These are phyloP conservation scores for Codiaeum variegatum DNA, from an alignment of 441 rosid genomes.

Conservation along the genomic window DNA sequence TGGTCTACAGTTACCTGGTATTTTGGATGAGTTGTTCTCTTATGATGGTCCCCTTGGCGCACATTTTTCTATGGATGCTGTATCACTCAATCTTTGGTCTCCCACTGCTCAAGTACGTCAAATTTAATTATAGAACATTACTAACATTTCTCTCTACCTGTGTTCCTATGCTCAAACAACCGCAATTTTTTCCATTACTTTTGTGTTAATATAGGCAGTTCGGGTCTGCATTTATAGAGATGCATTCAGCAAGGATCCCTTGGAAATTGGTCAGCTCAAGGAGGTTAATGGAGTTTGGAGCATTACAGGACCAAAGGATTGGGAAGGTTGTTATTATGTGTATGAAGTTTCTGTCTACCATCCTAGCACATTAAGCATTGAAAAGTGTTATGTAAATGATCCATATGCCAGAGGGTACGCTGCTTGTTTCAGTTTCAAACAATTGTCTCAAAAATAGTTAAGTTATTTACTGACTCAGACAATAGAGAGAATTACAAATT, in stretches of 20 bases:
- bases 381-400: slow-evolving; percentile 86
- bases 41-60: slow-evolving; percentile 91
- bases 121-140: slow-evolving; percentile 4
- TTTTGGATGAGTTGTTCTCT: slow-evolving; percentile 76
- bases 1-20: slow-evolving; percentile 85
- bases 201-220: slow-evolving; percentile 52
- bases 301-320: slow-evolving; percentile 49
- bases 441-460: slow-evolving; percentile 24
- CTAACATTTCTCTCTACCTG: slow-evolving; percentile 1
- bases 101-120: slow-evolving; percentile 87
- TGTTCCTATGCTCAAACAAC: slow-evolving; percentile 6
- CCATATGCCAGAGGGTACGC: slow-evolving; percentile 95
- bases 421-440: slow-evolving; percentile 30
- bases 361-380: slow-evolving; percentile 68
- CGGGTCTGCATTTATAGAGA: slow-evolving; percentile 50
- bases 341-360: slow-evolving; percentile 84
- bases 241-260: slow-evolving; percentile 42
- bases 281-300: slow-evolving; percentile 87
- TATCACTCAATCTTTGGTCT: slow-evolving; percentile 85
- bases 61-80: slow-evolving; percentile 47
- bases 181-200: slow-evolving; percentile 20
- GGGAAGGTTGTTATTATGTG: slow-evolving; percentile 88
- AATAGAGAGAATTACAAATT: slow-evolving; percentile 1
- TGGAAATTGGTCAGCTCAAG: slow-evolving; percentile 47
- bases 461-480: slow-evolving; percentile 17